Conservation (phyloP, 2,329 filamentous ascomycete species). For the Aaosphaeria pasadenensis region DNA sequence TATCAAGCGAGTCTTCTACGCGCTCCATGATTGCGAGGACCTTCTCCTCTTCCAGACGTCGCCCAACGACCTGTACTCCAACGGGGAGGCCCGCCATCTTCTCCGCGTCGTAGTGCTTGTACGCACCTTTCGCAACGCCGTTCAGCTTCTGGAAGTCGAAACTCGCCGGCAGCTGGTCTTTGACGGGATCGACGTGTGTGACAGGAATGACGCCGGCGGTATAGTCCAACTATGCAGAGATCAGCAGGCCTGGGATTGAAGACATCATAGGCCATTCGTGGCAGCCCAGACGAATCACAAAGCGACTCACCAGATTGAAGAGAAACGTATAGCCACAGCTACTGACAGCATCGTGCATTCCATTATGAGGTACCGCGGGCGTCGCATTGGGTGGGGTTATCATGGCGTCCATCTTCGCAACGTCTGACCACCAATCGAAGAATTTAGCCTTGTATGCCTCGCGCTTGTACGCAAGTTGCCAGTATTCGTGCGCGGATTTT, state of each 20-base stretch:
- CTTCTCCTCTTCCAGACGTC: conserved; percentile 82
- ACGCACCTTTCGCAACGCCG: conserved; percentile 76
- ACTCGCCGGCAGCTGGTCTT: conserved; percentile 62
- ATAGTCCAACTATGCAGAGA: conserved; percentile 68
- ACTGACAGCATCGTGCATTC: conserved; percentile 80
- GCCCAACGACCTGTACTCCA: conserved; percentile 78
- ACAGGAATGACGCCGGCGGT: conserved; percentile 78
- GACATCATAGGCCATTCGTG: neutral
- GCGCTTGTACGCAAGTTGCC: conserved; percentile 73
- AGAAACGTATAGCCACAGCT: conserved; percentile 92
- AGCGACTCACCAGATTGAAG: conserved; percentile 71
- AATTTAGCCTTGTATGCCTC: conserved; percentile 76
- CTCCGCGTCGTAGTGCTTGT: conserved; percentile 77
- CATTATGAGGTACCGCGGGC: conserved; percentile 80
- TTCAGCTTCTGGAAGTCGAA: conserved; percentile 68
- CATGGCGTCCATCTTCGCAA: conserved; percentile 68
- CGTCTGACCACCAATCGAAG: conserved; percentile 80
- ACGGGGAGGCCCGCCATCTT: conserved; percentile 88
- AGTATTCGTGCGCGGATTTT: conserved; percentile 75
- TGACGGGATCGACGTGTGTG: conserved; percentile 71
- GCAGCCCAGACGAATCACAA: neutral
- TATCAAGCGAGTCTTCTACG: conserved; percentile 70
- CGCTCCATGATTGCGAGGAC: conserved; percentile 77
- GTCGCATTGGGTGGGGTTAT: conserved; percentile 86
- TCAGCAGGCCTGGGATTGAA: conserved; percentile 3